Evolutionary conservation across 257 asterid species (phyloP), one percentile per base, ranked within the genome.

Genomic region (Jaltomata sinuosa): DNA sequence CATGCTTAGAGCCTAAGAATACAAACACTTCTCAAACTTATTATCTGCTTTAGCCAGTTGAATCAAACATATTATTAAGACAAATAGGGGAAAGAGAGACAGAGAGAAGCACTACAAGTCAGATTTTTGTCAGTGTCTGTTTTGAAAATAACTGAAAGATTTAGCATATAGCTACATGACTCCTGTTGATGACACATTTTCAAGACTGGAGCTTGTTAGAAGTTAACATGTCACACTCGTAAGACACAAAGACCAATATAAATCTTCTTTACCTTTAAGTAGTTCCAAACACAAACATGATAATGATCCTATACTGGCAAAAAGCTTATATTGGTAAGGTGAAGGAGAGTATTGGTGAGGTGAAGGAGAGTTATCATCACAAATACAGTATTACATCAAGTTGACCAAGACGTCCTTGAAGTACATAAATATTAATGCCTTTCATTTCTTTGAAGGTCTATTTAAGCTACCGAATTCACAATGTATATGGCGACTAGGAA

Each of bases 1-100:
- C 99, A 74, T 96, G 94, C 92, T 90, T 93, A 57, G 95, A 91
- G 87, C 97, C 99, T 94, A 87, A 84, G 49, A 85, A 87, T 1
- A 82, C 83, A 81, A 25, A 72, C 34, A 68, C 42, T 71, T 29
- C 49, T 67, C 45, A 85, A 82, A 59, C 53, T 29, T 29, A 53
- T 85, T 38, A 57, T 64, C 34, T 81, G 54, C 81, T 69, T 80
- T 62, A 80, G 54, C 49, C 80, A 84, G 42, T 11, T 59, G 54
- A 47, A 45, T 22, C 38, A 45, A 45, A 15, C 59, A 45, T 27
- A 45, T 67, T 82, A 52, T 83, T 61, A 78, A 36, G 47, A 25
- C 42, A 45, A 76, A 40, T 6, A 77, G 8, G 19, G 82, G 57
- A 68, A 45, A n/a, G 54, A 65, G 52, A 12, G 8, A 45, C 38